Evolutionary conservation across 371 early-diverging fungal species (phyloP).

Genomic region (Rhizopus sp.): DNA sequence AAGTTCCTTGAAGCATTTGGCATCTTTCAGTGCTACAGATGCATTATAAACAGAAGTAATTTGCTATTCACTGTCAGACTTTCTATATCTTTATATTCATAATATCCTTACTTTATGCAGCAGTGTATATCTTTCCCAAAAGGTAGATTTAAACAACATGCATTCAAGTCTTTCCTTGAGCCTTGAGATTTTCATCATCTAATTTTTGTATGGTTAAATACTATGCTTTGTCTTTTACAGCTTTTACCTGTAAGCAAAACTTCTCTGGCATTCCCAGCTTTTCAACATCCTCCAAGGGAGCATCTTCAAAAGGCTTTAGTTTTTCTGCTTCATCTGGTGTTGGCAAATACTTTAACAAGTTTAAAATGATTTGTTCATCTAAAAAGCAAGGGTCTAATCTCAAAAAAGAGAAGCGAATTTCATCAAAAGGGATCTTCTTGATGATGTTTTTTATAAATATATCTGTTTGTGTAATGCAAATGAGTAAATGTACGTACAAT

Average conservation of each 20-base stretch:
- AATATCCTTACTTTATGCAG: constrained; percentile 59
- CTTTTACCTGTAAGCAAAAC: constrained; percentile 76
- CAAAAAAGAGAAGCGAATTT: constrained; percentile 52
- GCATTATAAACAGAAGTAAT: constrained; percentile 55
- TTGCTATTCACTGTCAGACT: constrained; percentile 24
- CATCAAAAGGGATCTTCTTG: constrained; percentile 64
- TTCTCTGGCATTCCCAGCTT: constrained; percentile 76
- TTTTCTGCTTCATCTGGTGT: constrained; percentile 58
- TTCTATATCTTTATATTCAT: background rate
- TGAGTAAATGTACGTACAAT: background rate
- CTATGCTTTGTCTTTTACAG: background rate
- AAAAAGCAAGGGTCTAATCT: constrained; percentile 45
- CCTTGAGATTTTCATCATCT: constrained; percentile 77
- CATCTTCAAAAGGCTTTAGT: constrained; percentile 59
- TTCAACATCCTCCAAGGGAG: constrained; percentile 51
- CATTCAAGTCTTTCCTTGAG: constrained; percentile 76
- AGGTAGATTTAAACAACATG: constrained; percentile 73
- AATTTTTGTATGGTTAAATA: background rate
- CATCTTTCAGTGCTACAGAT: constrained; percentile 52
- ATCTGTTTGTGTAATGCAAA: constrained; percentile 20
- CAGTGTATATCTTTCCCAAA: constrained; percentile 70
- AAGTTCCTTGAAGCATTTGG: constrained; percentile 54
- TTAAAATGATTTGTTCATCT: constrained; percentile 60
- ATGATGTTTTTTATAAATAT: constrained; percentile 61
- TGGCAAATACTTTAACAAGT: constrained; percentile 38